Evolutionary conservation across 2,329 filamentous ascomycete genomes (phyloP), one percentile per base, ranked within the genome.

Genomic region (Sclerotinia sclerotiorum): DNA sequence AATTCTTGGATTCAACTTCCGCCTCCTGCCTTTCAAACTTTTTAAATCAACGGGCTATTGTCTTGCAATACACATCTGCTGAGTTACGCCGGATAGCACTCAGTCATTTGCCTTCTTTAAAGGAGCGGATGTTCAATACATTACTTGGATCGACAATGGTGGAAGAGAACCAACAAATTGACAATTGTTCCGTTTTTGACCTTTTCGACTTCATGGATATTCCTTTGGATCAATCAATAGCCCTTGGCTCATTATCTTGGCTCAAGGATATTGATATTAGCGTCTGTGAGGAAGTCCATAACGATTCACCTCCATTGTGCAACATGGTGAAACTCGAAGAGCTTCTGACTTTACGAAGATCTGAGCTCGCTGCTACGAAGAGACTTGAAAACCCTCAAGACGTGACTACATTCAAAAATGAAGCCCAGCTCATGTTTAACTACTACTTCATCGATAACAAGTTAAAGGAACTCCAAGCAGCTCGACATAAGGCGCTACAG

Each of bases 151-250:
- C 90, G 54, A 87, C 92, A 10, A 83, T 86, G 15, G 82, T 88
- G 24, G 85, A 90, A 19, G 87, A 87, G 69, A 89, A 90, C 60
- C 86, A 91, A 66, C 82, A 87, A 6, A 82, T 90, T 49, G 69
- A 81, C 39, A 90, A 93, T 69, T 85, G 90, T 0, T 93, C 91
- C 4, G 85, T 98, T 8, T 97, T 98, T 75, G 93, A 97, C 72
- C 84, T 98, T 29, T 95, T 97, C 74, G 95, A 99, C 79, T 98
- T 98, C 75, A 85, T 95, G 69, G 88, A 91, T 70, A 79, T 90
- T 15, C 83, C 86, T 60, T 82, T 88, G 0, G 78, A 79, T 68
- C 76, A 79, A 17, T 74, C 80, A 55, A 78, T 81, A 5, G 76
- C 84, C 2, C 78, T 85, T 2, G 87, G 88, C 3, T 80, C 90